Evolutionary conservation across 164 flowering plant species (phyloP), one percentile per base, ranked within the genome.

Genomic region (Berberis thunbergii): DNA sequence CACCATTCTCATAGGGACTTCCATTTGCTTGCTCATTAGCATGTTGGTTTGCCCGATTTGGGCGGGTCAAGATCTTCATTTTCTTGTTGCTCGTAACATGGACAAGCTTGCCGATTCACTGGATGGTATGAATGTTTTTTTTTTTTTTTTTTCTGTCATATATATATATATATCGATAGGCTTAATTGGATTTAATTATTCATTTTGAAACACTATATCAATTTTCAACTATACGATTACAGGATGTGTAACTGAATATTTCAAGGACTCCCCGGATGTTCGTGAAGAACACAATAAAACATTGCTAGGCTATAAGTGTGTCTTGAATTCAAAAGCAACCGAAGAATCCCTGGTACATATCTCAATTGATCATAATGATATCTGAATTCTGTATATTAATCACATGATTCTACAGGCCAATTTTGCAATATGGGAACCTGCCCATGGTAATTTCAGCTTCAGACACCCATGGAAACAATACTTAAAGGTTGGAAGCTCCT

Each of bases 341-440:
- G 96, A 87, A 71, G 96, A 87, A 43, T 67, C 81, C 11, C 57
- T 85, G 81, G 88, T 84, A 67, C 64, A 73, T 72, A 26, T 26
- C 26, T 26, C 26, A 26, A 26, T 26, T 26, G 26, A 26, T 26
- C 26, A 26, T 26, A 26, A 26, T 26, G 26, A 26, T 26, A 26
- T 26, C 26, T 0, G 26, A 26, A 26, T 26, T 26, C 26, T 26
- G 26, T 26, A 26, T 26, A 26, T 26, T 26, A 26, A 26, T 26
- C 26, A 26, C 26, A 26, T 26, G 26, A 26, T 63, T 52, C 26
- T 45, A 11, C 70, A 88, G 97, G 89, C 82, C 4, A 91, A 86
- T 72, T 84, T 88, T 59, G 93, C 96, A 0, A 78, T 77, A 76
- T 91, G 96, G 93, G 97, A 91, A 64, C 93, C 97, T 8, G 74